Conservation (phyloP, 148 eudicot species). For the Vaccinium macrocarpon region DNA sequence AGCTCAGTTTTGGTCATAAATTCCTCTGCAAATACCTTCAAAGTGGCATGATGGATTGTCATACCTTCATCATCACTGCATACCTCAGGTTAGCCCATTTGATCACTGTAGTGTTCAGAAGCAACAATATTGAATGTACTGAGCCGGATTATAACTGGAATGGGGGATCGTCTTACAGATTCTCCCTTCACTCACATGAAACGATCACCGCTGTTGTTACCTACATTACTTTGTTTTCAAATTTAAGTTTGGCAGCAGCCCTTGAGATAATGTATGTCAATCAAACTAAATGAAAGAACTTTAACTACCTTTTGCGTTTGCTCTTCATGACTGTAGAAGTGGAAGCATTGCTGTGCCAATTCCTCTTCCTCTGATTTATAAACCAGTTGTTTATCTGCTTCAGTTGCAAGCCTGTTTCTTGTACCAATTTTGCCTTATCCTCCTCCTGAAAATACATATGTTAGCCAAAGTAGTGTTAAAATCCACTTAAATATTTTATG, state of each 20-base stretch:
- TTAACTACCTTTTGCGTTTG: slow-evolving; percentile 72
- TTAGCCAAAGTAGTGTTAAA: background rate
- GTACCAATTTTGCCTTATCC: slow-evolving; percentile 77
- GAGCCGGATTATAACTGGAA: slow-evolving; percentile 12
- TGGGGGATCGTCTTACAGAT: background rate
- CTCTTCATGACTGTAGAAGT: slow-evolving; percentile 60
- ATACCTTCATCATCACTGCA: background rate
- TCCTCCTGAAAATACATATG: slow-evolving; percentile 47
- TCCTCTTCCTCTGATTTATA: slow-evolving; percentile 78
- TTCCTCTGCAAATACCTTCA: background rate
- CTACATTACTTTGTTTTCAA: slow-evolving; percentile 31
- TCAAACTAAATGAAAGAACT: background rate
- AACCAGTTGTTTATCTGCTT: slow-evolving; percentile 92
- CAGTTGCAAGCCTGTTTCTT: slow-evolving; percentile 79
- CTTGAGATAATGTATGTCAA: slow-evolving; percentile 4
- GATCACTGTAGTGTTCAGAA: background rate
- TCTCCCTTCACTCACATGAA: slow-evolving; percentile 26
- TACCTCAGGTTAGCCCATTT: background rate
- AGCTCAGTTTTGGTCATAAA: slow-evolving; percentile 11
- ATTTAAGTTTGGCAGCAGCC: slow-evolving; percentile 22
- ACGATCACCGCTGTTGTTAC: slow-evolving; percentile 28
- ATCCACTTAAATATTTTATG: background rate
- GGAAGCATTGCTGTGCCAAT: slow-evolving; percentile 87
- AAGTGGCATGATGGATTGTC: background rate
- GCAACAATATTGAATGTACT: background rate